Conservation (phyloP, 2,329 filamentous ascomycete genomes). For the Pseudogymnoascus sp. region DNA sequence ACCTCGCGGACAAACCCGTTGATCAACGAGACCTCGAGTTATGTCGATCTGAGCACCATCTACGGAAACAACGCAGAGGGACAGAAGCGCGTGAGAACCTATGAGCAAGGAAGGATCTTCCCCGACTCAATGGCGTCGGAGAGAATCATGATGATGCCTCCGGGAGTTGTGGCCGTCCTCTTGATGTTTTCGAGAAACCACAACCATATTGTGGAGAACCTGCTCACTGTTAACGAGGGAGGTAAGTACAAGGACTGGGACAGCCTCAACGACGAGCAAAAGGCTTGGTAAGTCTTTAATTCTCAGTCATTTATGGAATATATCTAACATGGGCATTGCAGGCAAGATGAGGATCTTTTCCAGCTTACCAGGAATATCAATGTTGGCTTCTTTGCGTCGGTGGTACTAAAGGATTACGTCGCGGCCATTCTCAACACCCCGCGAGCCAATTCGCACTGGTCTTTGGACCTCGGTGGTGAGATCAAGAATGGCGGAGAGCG, state of each 20-base stretch:
- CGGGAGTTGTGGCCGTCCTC: conserved; percentile 35
- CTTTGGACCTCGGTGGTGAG: conserved; percentile 36
- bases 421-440: conserved; percentile 38
- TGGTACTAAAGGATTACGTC: conserved; percentile 39
- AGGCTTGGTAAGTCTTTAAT: conserved; percentile 29
- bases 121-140: conserved; percentile 37
- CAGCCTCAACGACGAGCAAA: conserved; percentile 28
- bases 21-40: conserved; percentile 39
- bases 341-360: conserved; percentile 42
- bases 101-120: conserved; percentile 34
- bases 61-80: conserved; percentile 38
- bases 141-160: conserved; percentile 41
- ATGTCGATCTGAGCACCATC: conserved; percentile 39
- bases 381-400: conserved; percentile 38
- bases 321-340: conserved; percentile 17
- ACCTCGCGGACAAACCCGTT: conserved; percentile 32
- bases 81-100: conserved; percentile 36
- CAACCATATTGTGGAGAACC: conserved; percentile 34
- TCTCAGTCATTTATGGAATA: not conserved
- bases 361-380: conserved; percentile 39
- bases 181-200: conserved; percentile 39
- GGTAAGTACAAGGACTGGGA: conserved; percentile 36
- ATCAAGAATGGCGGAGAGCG: conserved; percentile 34
- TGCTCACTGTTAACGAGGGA: conserved; percentile 36
- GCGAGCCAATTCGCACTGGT: conserved; percentile 38